Evolutionary conservation across 768 basidiomycete genomes (phyloP).

Genomic region (Phlebiopsis flavidoalba): DNA sequence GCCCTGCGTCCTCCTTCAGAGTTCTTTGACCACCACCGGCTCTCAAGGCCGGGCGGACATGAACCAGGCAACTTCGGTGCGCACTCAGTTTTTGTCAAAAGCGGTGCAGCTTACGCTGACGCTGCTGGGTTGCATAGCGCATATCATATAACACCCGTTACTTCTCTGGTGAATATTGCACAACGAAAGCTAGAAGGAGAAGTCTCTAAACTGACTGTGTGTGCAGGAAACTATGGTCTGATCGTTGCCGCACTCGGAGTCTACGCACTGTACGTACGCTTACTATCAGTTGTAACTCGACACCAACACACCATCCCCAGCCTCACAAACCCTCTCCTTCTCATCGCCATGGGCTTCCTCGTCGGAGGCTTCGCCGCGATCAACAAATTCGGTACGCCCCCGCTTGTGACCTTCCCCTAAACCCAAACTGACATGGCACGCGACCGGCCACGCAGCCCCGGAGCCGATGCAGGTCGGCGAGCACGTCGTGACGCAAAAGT

Average conservation of each 20-base stretch:
- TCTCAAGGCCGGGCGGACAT: slow-evolving; percentile 83
- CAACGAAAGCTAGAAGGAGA: neutral
- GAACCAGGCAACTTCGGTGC: slow-evolving; percentile 70
- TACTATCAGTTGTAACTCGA: slow-evolving; percentile 1
- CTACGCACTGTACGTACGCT: slow-evolving; percentile 69
- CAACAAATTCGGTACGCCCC: slow-evolving; percentile 75
- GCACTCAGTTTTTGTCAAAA: slow-evolving; percentile 20
- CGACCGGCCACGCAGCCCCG: slow-evolving; percentile 43
- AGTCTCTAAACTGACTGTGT: neutral
- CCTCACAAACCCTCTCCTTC: slow-evolving; percentile 75
- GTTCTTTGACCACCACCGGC: slow-evolving; percentile 79
- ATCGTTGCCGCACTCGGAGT: slow-evolving; percentile 74
- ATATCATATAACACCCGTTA: slow-evolving; percentile 94
- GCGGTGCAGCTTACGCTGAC: neutral
- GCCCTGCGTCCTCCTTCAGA: slow-evolving; percentile 67
- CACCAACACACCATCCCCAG: slow-evolving; percentile 30
- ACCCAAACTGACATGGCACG: neutral
- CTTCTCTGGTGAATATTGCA: slow-evolving; percentile 55
- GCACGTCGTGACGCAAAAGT: slow-evolving; percentile 81
- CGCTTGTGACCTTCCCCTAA: neutral
- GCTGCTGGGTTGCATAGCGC: slow-evolving; percentile 41
- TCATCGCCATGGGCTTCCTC: slow-evolving; percentile 82
- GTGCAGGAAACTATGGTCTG: slow-evolving; percentile 80
- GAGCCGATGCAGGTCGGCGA: slow-evolving; percentile 84
- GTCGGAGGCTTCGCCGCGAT: slow-evolving; percentile 88